phyloP scores from a whole-genome alignment of 1,284 basidiomycete genomes.

The Fistulinella cinereoalba region DNA sequence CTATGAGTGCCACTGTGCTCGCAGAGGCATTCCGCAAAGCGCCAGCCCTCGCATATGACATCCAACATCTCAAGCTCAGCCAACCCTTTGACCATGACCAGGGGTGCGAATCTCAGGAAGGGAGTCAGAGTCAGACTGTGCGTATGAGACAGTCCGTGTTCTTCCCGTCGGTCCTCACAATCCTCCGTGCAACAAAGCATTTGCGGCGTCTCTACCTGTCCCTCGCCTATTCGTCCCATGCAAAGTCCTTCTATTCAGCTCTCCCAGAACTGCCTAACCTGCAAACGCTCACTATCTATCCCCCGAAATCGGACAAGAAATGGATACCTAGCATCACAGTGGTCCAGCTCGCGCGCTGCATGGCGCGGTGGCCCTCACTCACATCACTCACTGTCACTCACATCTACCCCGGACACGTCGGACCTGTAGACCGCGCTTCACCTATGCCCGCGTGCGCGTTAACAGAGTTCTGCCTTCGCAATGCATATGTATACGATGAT shows the following conservation, averaged over 20 bases:
- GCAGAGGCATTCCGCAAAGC: background rate
- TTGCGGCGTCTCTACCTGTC: background rate
- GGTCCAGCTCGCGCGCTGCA: background rate
- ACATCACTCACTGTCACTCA: slow-evolving; percentile 1
- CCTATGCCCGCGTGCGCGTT: slow-evolving; percentile 5
- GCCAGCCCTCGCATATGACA: background rate
- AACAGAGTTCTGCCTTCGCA: background rate
- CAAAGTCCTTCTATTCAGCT: background rate
- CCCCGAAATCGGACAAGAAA: too few species aligned
- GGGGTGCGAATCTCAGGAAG: too few species aligned
- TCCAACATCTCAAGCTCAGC: background rate
- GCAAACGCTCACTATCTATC: background rate
- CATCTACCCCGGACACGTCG: background rate
- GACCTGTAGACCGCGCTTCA: background rate
- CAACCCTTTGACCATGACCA: too few species aligned
- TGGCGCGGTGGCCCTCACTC: slow-evolving; percentile 2
- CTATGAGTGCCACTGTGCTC: slow-evolving; percentile 16
- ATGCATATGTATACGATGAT: background rate
- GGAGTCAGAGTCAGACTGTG: too few species aligned
- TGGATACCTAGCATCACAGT: background rate
- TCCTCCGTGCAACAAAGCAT: slow-evolving; percentile 1
- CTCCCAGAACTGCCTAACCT: slow-evolving; percentile 2
- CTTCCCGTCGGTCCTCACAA: background rate
- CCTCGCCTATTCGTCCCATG: background rate
- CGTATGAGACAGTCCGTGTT: background rate